phyloP scores from a whole-genome alignment of 164 flowering plant genomes.

The Liriodendron chinense region DNA sequence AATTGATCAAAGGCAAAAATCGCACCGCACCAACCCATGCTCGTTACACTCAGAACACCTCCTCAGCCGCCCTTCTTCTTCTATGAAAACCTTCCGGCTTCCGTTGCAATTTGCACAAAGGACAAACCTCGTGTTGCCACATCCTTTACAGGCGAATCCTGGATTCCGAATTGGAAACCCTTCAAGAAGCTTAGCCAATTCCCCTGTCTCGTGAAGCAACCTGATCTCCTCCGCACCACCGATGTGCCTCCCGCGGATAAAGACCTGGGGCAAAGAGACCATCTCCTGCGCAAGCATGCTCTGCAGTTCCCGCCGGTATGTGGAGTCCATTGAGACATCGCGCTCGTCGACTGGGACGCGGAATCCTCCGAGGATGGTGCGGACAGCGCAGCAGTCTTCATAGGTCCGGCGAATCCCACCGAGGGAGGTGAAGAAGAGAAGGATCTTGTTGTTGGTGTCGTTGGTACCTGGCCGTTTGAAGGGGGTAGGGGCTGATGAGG shows the following conservation, averaged over 20 bases:
- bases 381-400: constrained; percentile 76
- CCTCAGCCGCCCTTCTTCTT: constrained; percentile 48
- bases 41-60: constrained; percentile 81
- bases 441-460: constrained; percentile 47
- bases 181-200: constrained; percentile 55
- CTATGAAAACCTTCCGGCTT: constrained; percentile 70
- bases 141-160: constrained; percentile 54
- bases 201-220: constrained; percentile 74
- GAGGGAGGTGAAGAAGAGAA: constrained; percentile 75
- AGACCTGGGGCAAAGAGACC: constrained; percentile 70
- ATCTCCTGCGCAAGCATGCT: constrained; percentile 38
- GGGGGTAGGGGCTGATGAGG: neutral
- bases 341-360: constrained; percentile 78
- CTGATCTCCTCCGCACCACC: constrained; percentile 85
- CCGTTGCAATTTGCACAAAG: constrained; percentile 80
- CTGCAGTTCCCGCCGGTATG: constrained; percentile 61
- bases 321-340: constrained; percentile 87
- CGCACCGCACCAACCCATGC: constrained; percentile 86
- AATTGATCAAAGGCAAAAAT: constrained; percentile 53
- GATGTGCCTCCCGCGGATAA: constrained; percentile 58
- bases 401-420: constrained; percentile 80
- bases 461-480: neutral
- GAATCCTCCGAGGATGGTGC: constrained; percentile 67
- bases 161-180: constrained; percentile 51
- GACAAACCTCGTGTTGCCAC: constrained; percentile 88